A percentile compares a stretch with the other conserved stretches of the same genome.
These are phyloP conservation scores for Backusella tuberculispora DNA, from an alignment of 192 early-diverging fungal genomes.

Conservation along the genomic window DNA sequence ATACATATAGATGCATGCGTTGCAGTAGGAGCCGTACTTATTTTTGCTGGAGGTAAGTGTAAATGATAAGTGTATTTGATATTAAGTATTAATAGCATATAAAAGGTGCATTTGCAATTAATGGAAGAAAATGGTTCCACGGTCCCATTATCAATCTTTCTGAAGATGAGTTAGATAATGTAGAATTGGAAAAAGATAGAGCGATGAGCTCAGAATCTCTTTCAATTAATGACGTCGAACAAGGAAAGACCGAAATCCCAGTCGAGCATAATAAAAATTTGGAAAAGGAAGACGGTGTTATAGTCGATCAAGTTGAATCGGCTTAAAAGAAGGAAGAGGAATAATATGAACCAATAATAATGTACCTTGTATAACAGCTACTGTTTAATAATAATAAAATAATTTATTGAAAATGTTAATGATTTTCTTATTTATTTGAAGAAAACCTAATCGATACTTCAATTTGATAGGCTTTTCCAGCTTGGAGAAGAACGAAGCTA, in stretches of 20 bases:
- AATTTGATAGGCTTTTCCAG: too few relatives aligned
- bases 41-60: not conserved
- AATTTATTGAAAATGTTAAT: not conserved
- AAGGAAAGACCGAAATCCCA: not conserved
- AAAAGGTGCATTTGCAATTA: conserved; percentile 18
- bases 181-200: not conserved
- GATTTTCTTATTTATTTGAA: not conserved
- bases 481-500: too few relatives aligned
- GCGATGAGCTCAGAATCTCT: not conserved
- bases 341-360: not conserved
- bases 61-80: not conserved
- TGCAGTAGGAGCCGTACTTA: not conserved
- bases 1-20: conserved; percentile 6
- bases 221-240: not conserved
- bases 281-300: not conserved
- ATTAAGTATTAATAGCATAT: not conserved
- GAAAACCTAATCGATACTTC: too few relatives aligned
- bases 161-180: not conserved
- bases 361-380: not conserved
- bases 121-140: conserved; percentile 28
- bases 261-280: not conserved
- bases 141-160: conserved; percentile 21
- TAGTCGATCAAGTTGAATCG: not conserved
- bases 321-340: not conserved
- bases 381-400: not conserved